Conservation (phyloP, 805 yeast genomes). For the Candida ovalis region DNA sequence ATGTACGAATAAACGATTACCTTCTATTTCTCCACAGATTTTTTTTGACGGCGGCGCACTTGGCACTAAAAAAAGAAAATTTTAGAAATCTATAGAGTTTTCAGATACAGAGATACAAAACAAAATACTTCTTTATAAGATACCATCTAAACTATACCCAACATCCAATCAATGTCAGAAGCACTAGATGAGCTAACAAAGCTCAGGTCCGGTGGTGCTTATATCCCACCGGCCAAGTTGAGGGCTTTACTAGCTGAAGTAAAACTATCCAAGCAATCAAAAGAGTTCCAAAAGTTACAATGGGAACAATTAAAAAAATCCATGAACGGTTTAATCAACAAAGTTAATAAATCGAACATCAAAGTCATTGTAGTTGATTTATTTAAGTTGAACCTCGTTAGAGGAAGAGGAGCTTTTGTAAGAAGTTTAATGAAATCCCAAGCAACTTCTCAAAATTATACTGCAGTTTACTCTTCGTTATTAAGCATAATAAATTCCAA, state of each 20-base stretch:
- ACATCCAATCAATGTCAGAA: constrained; percentile 12
- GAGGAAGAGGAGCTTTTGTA: constrained; percentile 62
- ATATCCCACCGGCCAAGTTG: constrained; percentile 53
- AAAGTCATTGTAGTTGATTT: constrained; percentile 45
- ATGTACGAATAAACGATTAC: too few species aligned
- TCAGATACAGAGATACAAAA: too few species aligned
- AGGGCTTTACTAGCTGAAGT: constrained; percentile 35
- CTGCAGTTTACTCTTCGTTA: constrained; percentile 54
- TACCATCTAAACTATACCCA: too few species aligned
- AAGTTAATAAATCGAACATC: constrained; percentile 44
- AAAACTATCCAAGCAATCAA: constrained; percentile 16
- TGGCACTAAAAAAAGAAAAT: too few species aligned
- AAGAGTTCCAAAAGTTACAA: constrained; percentile 45
- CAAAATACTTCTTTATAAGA: too few species aligned
- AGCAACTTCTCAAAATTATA: constrained; percentile 32
- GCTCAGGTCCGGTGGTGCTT: constrained; percentile 42
- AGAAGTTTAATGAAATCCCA: constrained; percentile 55
- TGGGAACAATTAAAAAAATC: constrained; percentile 54
- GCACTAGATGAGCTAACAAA: constrained; percentile 34
- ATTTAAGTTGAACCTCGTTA: constrained; percentile 51
- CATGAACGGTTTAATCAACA: constrained; percentile 47
- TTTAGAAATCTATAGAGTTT: too few species aligned
- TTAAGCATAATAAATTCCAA: constrained; percentile 60
- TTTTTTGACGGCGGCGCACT: too few species aligned
- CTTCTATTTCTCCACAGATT: too few species aligned